These are phyloP conservation scores for Plantago major DNA, from an alignment of 257 asterid genomes.

Conservation along the genomic window DNA sequence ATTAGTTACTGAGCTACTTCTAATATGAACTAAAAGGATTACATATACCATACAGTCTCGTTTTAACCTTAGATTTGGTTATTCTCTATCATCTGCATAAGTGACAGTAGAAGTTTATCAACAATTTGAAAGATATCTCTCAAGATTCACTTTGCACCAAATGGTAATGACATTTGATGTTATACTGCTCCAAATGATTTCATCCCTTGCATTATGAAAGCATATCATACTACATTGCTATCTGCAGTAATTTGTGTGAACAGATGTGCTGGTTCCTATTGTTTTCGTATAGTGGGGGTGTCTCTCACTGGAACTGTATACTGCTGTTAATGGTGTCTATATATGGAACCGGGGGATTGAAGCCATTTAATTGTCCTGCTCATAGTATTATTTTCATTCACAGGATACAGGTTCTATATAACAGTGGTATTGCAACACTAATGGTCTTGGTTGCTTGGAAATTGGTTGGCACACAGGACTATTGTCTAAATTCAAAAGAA, in stretches of 20 bases:
- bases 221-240: too few relatives aligned
- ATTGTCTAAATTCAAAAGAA: constrained; percentile 78
- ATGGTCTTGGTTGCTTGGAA: constrained; percentile 61
- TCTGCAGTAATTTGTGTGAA: not conserved
- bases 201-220: too few relatives aligned
- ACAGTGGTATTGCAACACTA: constrained; percentile 74
- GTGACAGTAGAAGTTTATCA: not conserved
- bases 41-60: constrained; percentile 6
- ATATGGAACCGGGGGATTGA: not conserved
- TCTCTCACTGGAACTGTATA: not conserved
- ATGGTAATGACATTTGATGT: too few relatives aligned
- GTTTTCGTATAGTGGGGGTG: not conserved
- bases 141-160: too few relatives aligned
- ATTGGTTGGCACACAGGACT: constrained; percentile 56
- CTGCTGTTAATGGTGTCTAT: constrained; percentile 4
- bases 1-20: not conserved
- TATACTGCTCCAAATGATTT: too few relatives aligned
- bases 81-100: not conserved
- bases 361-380: not conserved
- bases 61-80: not conserved
- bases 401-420: constrained; percentile 87
- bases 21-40: not conserved
- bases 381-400: constrained; percentile 15
- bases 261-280: not conserved
- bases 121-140: not conserved